Conservation (phyloP, 2,329 filamentous ascomycete genomes). For the Coniochaeta sp. region DNA sequence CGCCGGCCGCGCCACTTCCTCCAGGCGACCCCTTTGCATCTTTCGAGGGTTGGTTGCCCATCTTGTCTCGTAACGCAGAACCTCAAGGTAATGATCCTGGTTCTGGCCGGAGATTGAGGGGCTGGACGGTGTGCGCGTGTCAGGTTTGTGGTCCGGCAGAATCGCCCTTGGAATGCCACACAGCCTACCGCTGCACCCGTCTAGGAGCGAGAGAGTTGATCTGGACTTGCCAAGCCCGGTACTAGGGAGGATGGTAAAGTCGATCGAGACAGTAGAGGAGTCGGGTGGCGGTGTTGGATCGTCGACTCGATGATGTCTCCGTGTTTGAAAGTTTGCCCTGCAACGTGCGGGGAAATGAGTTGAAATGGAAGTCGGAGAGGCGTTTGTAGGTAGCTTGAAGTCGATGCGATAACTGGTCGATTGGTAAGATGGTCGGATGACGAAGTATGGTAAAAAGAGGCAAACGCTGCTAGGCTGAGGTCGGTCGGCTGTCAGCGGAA, state of each 20-base stretch:
- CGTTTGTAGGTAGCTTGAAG: background rate
- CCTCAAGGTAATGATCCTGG: conserved; percentile 3
- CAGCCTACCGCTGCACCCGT: conserved; percentile 28
- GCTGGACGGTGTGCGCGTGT: conserved; percentile 25
- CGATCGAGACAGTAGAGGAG: conserved; percentile 42
- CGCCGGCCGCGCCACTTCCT: conserved; percentile 21
- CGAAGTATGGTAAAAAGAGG: conserved; percentile 7
- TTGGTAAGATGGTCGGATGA: conserved; percentile 11
- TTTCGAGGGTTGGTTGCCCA: conserved; percentile 72
- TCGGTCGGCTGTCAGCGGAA: conserved; percentile 4
- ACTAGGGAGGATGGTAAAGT: conserved; percentile 47
- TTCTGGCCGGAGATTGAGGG: conserved; percentile 18
- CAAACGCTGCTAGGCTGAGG: background rate
- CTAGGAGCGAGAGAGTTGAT: conserved; percentile 15
- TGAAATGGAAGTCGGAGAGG: background rate
- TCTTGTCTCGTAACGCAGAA: conserved; percentile 28
- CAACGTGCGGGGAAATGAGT: background rate
- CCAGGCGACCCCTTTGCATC: conserved; percentile 42
- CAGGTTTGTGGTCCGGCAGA: conserved; percentile 23
- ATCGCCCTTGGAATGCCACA: conserved; percentile 21
- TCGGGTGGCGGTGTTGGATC: conserved; percentile 33
- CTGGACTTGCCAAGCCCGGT: conserved; percentile 16
- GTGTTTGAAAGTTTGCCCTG: conserved; percentile 30
- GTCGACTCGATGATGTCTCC: conserved; percentile 39
- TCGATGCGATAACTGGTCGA: conserved; percentile 3